phyloP scores from a whole-genome alignment of 495 filamentous ascomycete species.

The Durotheca rogersii region DNA sequence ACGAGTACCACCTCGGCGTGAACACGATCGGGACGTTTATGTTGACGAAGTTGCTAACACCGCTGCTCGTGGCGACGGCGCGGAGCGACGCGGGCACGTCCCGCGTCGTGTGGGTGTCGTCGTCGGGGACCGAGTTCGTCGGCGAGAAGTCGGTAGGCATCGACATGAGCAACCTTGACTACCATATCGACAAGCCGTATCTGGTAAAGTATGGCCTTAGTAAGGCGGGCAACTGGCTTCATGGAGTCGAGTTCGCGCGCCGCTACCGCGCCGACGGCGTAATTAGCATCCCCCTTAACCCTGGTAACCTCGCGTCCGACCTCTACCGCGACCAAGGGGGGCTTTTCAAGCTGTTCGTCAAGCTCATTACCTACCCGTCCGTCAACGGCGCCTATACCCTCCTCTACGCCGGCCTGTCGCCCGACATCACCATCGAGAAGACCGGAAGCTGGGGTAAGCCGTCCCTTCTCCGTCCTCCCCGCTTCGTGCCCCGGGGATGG shows the following conservation, averaged over 20 bases:
- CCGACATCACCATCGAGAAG: slow-evolving; percentile 39
- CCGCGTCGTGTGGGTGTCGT: slow-evolving; percentile 36
- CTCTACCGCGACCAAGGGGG: slow-evolving; percentile 15
- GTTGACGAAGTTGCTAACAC: slow-evolving; percentile 45
- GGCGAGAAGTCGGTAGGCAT: slow-evolving; percentile 34
- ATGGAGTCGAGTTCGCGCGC: slow-evolving; percentile 26
- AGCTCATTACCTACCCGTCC: slow-evolving; percentile 23
- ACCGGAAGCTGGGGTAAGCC: slow-evolving; percentile 31
- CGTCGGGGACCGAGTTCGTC: slow-evolving; percentile 31
- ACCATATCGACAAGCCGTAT: slow-evolving; percentile 17
- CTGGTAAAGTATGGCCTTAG: slow-evolving; percentile 23
- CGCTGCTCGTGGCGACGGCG: slow-evolving; percentile 31
- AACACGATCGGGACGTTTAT: slow-evolving; percentile 42
- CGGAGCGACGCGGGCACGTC: slow-evolving; percentile 22
- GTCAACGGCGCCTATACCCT: slow-evolving; percentile 47
- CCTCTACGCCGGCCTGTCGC: slow-evolving; percentile 45
- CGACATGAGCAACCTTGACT: slow-evolving; percentile 33
- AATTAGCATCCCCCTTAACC: slow-evolving; percentile 31
- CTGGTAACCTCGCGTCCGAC: slow-evolving; percentile 27
- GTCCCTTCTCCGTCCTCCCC: no score
- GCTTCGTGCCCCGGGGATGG: no score
- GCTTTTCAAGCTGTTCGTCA: slow-evolving; percentile 26
- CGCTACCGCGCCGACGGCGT: slow-evolving; percentile 25
- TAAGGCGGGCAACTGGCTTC: slow-evolving; percentile 27
- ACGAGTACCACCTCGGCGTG: slow-evolving; percentile 40